Conservation (phyloP, 2,329 filamentous ascomycete genomes). For the Meredithiella fracta region DNA sequence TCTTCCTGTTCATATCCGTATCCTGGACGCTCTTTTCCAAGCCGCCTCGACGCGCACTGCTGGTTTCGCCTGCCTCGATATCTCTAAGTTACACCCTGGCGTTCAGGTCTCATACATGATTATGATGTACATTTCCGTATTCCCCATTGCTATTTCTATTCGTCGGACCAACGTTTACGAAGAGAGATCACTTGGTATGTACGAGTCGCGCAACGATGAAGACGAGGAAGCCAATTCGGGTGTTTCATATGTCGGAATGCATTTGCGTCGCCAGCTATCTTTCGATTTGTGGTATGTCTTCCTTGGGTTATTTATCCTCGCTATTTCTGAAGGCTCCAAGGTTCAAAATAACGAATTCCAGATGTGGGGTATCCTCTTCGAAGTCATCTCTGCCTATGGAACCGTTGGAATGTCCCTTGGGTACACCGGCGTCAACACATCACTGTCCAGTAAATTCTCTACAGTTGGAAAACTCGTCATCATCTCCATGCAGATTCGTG, state of each 20-base stretch:
- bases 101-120: conserved; percentile 89
- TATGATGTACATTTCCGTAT: conserved; percentile 99
- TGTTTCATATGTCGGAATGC: conserved; percentile 73
- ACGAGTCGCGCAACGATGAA: conserved; percentile 32
- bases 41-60: conserved; percentile 80
- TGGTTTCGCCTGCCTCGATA: conserved; percentile 68
- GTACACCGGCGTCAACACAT: conserved; percentile 57
- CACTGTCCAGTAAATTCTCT: conserved; percentile 68
- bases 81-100: conserved; percentile 66
- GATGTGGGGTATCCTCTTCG: conserved; percentile 59
- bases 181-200: conserved; percentile 69
- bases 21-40: conserved; percentile 81
- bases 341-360: conserved; percentile 49
- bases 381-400: conserved; percentile 80
- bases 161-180: conserved; percentile 93
- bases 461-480: conserved; percentile 55
- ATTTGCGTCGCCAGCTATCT: conserved; percentile 81
- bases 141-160: conserved; percentile 89
- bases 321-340: conserved; percentile 65
- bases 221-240: conserved; percentile 37
- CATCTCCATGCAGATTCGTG: conserved; percentile 53
- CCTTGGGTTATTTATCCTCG: conserved; percentile 78
- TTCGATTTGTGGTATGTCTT: conserved; percentile 98
- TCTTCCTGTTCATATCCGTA: conserved; percentile 54
- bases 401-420: conserved; percentile 86